These are phyloP conservation scores for Cladophialophora exuberans DNA, from an alignment of 2,329 filamentous ascomycete species.

Conservation along the genomic window DNA sequence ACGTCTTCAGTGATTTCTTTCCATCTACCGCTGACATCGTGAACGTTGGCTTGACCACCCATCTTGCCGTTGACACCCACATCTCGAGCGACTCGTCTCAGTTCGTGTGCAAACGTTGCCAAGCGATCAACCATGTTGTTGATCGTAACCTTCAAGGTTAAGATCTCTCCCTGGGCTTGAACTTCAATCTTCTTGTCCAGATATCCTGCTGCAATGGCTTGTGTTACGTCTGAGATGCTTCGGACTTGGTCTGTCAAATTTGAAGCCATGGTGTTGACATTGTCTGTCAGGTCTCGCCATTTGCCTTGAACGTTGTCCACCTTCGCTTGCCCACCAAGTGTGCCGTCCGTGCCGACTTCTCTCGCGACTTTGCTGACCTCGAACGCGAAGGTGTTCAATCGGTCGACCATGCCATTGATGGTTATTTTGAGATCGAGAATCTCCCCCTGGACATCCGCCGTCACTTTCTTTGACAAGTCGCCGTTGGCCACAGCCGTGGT, in stretches of 20 bases:
- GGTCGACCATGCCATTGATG: constrained; percentile 70
- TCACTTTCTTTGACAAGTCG: constrained; percentile 94
- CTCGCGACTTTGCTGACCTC: constrained; percentile 68
- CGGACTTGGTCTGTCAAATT: constrained; percentile 72
- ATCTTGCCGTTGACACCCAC: constrained; percentile 98
- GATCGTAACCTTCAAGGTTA: constrained; percentile 92
- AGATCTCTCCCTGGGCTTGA: constrained; percentile 90
- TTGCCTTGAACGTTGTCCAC: constrained; percentile 69
- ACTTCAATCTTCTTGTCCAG: constrained; percentile 97
- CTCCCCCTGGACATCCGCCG: constrained; percentile 89
- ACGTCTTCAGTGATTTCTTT: constrained; percentile 98
- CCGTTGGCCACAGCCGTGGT: constrained; percentile 93
- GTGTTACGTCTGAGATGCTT: constrained; percentile 90
- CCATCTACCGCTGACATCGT: constrained; percentile 91
- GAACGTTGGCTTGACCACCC: constrained; percentile 94
- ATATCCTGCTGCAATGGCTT: constrained; percentile 92
- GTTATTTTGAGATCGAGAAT: constrained; percentile 95
- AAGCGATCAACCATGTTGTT: constrained; percentile 98
- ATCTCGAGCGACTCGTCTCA: constrained; percentile 93
- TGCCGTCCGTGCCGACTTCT: constrained; percentile 67
- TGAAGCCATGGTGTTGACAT: constrained; percentile 69
- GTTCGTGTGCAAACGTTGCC: constrained; percentile 93
- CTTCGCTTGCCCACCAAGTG: constrained; percentile 65
- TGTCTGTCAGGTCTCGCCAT: constrained; percentile 69
- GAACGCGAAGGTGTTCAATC: constrained; percentile 65